Conservation (phyloP, 495 filamentous ascomycete species). For the Staphylotrichum tortipilum region DNA sequence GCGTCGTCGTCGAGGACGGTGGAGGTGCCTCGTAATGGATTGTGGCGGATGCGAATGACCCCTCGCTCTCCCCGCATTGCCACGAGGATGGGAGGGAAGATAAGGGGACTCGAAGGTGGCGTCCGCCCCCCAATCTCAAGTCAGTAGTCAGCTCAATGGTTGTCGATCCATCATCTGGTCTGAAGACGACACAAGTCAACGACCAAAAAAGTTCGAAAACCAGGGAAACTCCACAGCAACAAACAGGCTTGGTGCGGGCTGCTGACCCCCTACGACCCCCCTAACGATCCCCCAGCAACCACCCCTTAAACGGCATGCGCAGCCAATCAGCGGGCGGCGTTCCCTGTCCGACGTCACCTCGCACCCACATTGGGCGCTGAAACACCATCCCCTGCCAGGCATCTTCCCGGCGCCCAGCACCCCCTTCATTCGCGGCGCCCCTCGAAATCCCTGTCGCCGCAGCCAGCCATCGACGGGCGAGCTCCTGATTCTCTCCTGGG, state of each 20-base stretch:
- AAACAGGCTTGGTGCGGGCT: conserved; percentile 5
- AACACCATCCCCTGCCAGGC: conserved; percentile 20
- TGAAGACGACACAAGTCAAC: neutral
- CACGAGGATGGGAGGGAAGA: too few species aligned
- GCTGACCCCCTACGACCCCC: too few species aligned
- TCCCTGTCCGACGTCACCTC: conserved; percentile 13
- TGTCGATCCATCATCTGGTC: neutral
- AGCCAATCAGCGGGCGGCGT: conserved; percentile 17
- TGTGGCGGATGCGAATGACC: too few species aligned
- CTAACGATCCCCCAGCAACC: too few species aligned
- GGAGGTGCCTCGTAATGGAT: too few species aligned
- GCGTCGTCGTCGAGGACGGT: too few species aligned
- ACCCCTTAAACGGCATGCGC: conserved; percentile 12
- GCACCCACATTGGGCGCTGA: conserved; percentile 18
- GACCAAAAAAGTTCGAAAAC: neutral
- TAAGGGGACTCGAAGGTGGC: too few species aligned
- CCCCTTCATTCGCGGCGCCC: conserved; percentile 24
- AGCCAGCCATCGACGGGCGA: too few species aligned
- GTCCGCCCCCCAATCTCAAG: neutral
- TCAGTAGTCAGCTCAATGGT: neutral
- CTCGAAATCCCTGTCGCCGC: conserved; percentile 18
- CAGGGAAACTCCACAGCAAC: neutral
- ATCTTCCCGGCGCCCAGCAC: conserved; percentile 16
- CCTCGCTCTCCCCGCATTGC: too few species aligned
- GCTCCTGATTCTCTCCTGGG: conserved; percentile 17